phyloP scores from a whole-genome alignment of 2,329 filamentous ascomycete species.

The Purpureocillium takamizusanense region DNA sequence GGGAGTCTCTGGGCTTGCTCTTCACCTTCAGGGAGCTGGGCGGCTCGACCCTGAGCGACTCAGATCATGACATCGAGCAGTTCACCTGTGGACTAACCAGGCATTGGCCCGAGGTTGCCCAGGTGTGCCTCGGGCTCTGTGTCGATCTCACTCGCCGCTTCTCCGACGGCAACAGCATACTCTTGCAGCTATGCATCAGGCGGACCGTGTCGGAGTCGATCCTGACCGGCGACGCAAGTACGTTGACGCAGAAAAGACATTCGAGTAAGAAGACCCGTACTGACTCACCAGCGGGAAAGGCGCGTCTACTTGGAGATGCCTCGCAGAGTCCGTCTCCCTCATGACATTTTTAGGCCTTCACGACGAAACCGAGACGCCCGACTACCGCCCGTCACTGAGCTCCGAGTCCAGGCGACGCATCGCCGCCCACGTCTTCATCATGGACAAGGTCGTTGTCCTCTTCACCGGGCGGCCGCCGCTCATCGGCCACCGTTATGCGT shows the following conservation, averaged over 20 bases:
- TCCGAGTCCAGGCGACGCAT: constrained; percentile 16
- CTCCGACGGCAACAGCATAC: constrained; percentile 16
- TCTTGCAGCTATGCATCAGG: constrained; percentile 19
- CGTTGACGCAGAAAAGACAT: not conserved
- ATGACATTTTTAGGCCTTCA: constrained; percentile 16
- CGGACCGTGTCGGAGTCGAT: constrained; percentile 20
- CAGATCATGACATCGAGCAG: not conserved
- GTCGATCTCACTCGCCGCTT: constrained; percentile 17
- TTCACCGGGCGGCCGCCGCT: constrained; percentile 30
- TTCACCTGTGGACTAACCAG: too few species aligned
- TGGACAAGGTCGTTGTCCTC: constrained; percentile 25
- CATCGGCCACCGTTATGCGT: constrained; percentile 22
- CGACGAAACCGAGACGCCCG: constrained; percentile 5
- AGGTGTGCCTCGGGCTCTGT: constrained; percentile 9
- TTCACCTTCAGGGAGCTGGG: constrained; percentile 10
- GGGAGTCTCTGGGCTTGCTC: constrained; percentile 33
- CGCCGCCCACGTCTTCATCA: constrained; percentile 18
- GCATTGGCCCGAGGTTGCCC: too few species aligned
- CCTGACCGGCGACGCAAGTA: constrained; percentile 23
- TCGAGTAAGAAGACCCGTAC: constrained; percentile 4
- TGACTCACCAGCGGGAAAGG: constrained; percentile 1
- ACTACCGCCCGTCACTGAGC: constrained; percentile 16
- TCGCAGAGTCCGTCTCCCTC: constrained; percentile 20
- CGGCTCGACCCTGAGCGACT: too few species aligned
- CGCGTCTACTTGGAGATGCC: constrained; percentile 10